Conservation (phyloP, 163 green algal genomes). For the Volvox carteri region DNA sequence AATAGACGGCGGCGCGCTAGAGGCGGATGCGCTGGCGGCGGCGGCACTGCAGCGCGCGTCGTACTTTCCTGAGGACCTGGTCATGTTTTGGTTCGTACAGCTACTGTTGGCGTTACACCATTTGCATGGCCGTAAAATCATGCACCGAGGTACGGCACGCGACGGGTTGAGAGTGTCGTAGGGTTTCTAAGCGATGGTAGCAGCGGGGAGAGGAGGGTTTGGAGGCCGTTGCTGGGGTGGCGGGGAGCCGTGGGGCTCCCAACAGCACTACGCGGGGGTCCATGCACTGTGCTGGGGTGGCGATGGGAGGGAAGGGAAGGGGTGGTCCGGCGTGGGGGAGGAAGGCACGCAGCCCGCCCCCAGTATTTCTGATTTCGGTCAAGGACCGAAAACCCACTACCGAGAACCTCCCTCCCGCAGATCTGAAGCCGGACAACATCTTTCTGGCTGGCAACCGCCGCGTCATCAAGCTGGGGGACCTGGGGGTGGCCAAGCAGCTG, state of each 20-base stretch:
- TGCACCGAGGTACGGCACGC: slow-evolving; percentile 69
- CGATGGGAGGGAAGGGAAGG: neutral
- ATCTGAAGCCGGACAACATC: slow-evolving; percentile 73
- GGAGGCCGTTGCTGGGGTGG: neutral
- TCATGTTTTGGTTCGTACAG: slow-evolving; percentile 77
- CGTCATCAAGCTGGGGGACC: slow-evolving; percentile 84
- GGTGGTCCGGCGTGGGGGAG: neutral
- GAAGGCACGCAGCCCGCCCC: too few species aligned
- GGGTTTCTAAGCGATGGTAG: too few species aligned
- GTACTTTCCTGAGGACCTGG: slow-evolving; percentile 70
- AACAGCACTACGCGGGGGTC: too few species aligned
- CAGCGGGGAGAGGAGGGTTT: neutral
- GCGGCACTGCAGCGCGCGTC: slow-evolving; percentile 22
- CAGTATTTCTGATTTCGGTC: too few species aligned
- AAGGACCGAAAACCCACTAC: neutral
- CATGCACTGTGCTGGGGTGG: neutral
- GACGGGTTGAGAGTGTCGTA: too few species aligned
- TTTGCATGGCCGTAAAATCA: slow-evolving; percentile 71
- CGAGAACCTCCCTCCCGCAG: too few species aligned
- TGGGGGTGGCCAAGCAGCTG: slow-evolving; percentile 90
- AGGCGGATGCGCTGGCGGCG: slow-evolving; percentile 44
- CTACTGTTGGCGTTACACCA: slow-evolving; percentile 75
- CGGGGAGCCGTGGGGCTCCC: too few species aligned
- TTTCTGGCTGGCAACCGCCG: slow-evolving; percentile 66
- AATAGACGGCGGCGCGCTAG: slow-evolving; percentile 3